Evolutionary conservation across 352 stramenopile genomes (phyloP), one percentile per base, ranked within the genome.

Genomic region (Hyphochytrium catenoides): DNA sequence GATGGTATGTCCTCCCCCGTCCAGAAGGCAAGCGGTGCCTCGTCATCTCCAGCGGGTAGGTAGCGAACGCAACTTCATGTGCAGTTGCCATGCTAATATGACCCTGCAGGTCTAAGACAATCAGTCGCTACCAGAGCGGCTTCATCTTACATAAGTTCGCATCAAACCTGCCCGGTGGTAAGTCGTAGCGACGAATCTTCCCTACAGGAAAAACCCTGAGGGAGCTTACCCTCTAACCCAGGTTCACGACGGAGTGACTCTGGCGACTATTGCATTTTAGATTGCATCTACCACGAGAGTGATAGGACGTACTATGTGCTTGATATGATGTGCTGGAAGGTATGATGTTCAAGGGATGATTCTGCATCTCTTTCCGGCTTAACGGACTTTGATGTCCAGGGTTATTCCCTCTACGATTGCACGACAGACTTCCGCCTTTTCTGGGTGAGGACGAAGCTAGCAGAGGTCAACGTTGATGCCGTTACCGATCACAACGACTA

Each of bases 321-420:
- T n/a, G 77, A 92, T 45, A 64, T 89, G 47, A 81, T 91, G 68
- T 85, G 69, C 54, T 92, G 77, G 77, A 91, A 89, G 58, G 59
- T 66, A 28, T 15, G n/a, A 21, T n/a, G 17, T 14, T 8, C 22
- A 4, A 21, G 16, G 6, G 18, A 29, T 17, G 31, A 37, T 25
- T 6, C 5, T 36, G 24, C 4, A n/a, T 41, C 19, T 26, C 14
- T 20, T 39, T 26, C 8, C 23, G 9, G 11, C 16, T 6, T 44
- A 12, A 3, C 31, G n/a, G 8, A 36, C 33, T 4, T 29, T 2
- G 8, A 22, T 44, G 22, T 18, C 20, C 41, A 71, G 48, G 65
- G 71, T n/a, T 83, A 85, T 43, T 34, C 81, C 35, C 46, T 92
- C 26, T 90, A 89, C 46, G 78, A 87, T 50, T 89, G 75, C 51